Evolutionary conservation across 331 rosid genomes (phyloP).

Genomic region (Ulmus americana): DNA sequence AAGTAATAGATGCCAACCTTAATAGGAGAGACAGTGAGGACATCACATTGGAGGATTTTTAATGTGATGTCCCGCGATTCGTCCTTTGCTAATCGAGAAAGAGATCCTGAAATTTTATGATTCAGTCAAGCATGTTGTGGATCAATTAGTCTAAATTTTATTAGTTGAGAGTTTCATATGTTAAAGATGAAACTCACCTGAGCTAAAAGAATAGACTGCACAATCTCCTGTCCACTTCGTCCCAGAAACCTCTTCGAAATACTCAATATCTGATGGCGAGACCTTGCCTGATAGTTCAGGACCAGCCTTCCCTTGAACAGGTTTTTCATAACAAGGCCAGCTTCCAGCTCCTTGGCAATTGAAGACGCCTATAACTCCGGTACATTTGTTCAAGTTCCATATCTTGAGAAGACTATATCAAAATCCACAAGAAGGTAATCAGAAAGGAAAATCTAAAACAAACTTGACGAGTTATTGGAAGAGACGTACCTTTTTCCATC

Average conservation of each 20-base stretch:
- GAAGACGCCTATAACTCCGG: constrained; percentile 43
- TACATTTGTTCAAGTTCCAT: constrained; percentile 45
- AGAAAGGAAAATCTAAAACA: neutral
- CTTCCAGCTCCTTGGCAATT: constrained; percentile 47
- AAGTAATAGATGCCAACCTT: constrained; percentile 23
- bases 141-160: neutral
- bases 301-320: constrained; percentile 4
- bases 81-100: constrained; percentile 26
- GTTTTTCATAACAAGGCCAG: constrained; percentile 27
- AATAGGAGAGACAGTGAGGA: constrained; percentile 31
- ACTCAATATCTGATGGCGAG: constrained; percentile 33
- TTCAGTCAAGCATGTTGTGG: constrained; percentile 5
- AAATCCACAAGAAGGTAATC: neutral
- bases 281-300: constrained; percentile 23
- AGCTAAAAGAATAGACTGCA: constrained; percentile 30
- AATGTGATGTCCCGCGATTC: constrained; percentile 21
- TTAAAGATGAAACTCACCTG: constrained; percentile 18
- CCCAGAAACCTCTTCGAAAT: constrained; percentile 33
- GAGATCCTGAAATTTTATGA: constrained; percentile 20
- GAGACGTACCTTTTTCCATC: constrained; percentile 32
- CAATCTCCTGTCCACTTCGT: constrained; percentile 34
- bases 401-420: constrained; percentile 33
- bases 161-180: neutral
- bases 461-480: neutral
- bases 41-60: constrained; percentile 29